Base-by-base conservation (phyloP, 2,329 filamentous ascomycete species). In the Fusarium circinatum region DNA sequence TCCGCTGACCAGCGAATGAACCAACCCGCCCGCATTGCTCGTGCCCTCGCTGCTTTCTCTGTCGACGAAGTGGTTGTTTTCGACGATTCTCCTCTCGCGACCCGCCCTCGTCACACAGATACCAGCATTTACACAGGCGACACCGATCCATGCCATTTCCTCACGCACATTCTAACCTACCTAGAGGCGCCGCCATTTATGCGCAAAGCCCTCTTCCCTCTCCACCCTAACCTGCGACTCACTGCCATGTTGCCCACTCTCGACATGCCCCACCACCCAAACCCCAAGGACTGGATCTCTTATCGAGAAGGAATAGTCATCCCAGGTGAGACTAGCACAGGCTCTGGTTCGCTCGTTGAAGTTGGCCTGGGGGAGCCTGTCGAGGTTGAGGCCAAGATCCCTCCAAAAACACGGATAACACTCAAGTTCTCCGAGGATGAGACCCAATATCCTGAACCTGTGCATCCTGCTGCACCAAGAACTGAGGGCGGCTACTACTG, bases 161-260 rank as follows among this genome's bases (percentile, higher is more conserved):
- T 97, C 28, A 88, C 90, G 57, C 94, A 96, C 79, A 84, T 97
- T 12, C 86, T 97, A 13, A 91, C 89, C 68, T 97, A 95, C 82
- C 89, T 97, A 68, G 94, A 97, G 82, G 93, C 93, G 9, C 94
- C 94, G 36, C 93, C 94, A 3, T 92, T 96, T 82, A 90, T 97
- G 83, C 90, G 93, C 76, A 91, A 91, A 79, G 83, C 87, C 5
- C 86, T 97, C 8, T 96, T 97, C 76, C 91, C 92, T 3, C 85
- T 95, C 71, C 94, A 97, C 79, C 91, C 93, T 15, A 95, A 97
- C 79, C 86, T 97, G 47, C 86, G 89, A 44, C 89, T 90, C 18
- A 93, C 93, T 44, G 94, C 93, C 13, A 86, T 91, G 44, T 84
- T 97, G 34, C 93, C 93, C 1, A 93, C 89, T 78, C 84, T 97